A percentile compares a stretch with the other conserved stretches of the same genome.
Conservation (phyloP, 441 rosid species). For the Eruca vesicaria region DNA sequence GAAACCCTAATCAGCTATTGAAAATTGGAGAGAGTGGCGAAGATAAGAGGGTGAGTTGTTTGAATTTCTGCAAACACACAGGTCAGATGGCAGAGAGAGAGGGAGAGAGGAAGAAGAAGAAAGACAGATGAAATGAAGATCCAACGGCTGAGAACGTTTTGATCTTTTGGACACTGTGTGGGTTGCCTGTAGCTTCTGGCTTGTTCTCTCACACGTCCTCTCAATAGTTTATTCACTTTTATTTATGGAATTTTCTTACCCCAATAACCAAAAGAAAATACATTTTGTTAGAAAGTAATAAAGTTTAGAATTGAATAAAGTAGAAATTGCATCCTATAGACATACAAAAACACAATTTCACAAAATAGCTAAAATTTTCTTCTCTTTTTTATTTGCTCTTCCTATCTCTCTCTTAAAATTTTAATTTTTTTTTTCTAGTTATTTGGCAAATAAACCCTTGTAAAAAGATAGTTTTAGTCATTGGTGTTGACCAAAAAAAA, state of each 20-base stretch:
- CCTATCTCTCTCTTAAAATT: too few species aligned
- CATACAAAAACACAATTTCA: neutral
- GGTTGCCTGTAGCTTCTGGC: conserved; percentile 16
- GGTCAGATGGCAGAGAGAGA: conserved; percentile 19
- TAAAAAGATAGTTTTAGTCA: too few species aligned
- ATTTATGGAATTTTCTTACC: neutral
- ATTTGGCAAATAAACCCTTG: too few species aligned
- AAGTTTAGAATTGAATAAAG: neutral
- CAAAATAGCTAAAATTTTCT: too few species aligned
- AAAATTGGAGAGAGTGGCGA: conserved; percentile 8
- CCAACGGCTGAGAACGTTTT: conserved; percentile 21
- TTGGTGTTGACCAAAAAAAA: too few species aligned
- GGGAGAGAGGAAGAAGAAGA: neutral
- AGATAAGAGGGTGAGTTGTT: conserved; percentile 7
- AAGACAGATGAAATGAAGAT: conserved; percentile 15
- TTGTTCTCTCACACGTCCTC: conserved; percentile 32
- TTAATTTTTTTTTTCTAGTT: too few species aligned
- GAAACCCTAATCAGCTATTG: conserved; percentile 13
- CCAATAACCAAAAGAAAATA: neutral
- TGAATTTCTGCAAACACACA: conserved; percentile 28
- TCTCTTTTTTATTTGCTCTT: too few species aligned
- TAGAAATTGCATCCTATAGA: too few species aligned
- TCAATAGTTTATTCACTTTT: neutral
- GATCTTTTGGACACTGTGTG: conserved; percentile 17
- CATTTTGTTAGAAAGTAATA: neutral